Conservation (phyloP, 176 grass and related monocot genomes). For the Oryza rufipogon region DNA sequence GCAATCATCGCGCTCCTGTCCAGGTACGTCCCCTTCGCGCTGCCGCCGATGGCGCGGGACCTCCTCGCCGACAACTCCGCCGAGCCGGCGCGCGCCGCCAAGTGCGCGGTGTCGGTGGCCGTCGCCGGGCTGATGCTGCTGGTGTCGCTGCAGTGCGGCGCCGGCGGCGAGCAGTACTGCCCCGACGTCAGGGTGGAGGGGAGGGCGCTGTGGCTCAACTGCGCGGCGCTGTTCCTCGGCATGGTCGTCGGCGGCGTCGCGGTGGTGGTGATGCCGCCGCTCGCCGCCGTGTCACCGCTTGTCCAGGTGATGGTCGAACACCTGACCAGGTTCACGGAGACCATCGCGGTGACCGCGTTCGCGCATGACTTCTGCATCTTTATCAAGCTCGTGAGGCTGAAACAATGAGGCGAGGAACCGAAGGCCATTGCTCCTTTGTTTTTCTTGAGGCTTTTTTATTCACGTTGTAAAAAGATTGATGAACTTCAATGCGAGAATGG, state of each 20-base stretch:
- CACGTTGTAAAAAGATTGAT: background rate
- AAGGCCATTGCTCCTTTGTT: background rate
- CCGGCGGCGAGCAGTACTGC: background rate
- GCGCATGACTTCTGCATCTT: slow-evolving; percentile 21
- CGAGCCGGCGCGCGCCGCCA: slow-evolving; percentile 12
- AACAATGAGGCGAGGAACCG: background rate
- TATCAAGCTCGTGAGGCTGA: background rate
- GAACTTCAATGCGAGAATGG: background rate
- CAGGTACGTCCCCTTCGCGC: slow-evolving; percentile 20
- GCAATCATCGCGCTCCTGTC: slow-evolving; percentile 3
- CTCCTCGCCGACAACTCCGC: background rate
- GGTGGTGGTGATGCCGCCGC: slow-evolving; percentile 5
- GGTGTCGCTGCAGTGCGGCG: background rate
- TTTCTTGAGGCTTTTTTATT: background rate
- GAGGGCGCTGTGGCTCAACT: slow-evolving; percentile 39
- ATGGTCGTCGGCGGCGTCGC: background rate
- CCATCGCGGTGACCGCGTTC: slow-evolving; percentile 23
- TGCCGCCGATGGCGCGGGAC: background rate
- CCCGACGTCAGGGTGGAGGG: background rate
- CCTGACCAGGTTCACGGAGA: slow-evolving; percentile 10
- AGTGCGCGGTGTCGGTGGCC: slow-evolving; percentile 21
- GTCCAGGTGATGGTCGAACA: slow-evolving; percentile 6
- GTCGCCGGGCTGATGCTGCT: slow-evolving; percentile 25
- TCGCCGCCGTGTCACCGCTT: background rate
- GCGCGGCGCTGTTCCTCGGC: slow-evolving; percentile 32